phyloP scores from a whole-genome alignment of 2,329 filamentous ascomycete genomes.

The Huntiella bhutanensis region DNA sequence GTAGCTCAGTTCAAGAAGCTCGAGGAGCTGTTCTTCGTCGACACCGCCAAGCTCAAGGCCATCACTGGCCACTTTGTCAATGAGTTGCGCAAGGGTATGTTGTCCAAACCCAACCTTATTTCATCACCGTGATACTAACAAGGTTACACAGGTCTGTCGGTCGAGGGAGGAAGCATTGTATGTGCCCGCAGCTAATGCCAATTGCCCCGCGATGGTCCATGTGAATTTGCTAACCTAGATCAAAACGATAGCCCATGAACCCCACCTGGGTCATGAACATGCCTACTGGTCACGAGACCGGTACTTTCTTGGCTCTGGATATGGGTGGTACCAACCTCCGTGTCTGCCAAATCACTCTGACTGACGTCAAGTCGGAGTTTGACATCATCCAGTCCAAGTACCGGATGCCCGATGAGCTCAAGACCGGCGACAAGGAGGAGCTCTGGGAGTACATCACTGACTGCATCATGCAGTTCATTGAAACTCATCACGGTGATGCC shows the following conservation, averaged over 20 bases:
- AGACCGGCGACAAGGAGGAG: conserved; percentile 65
- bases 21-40: conserved; percentile 68
- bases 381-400: conserved; percentile 95
- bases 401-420: conserved; percentile 81
- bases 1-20: conserved; percentile 61
- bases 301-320: conserved; percentile 75
- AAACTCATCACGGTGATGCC: conserved; percentile 58
- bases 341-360: conserved; percentile 81
- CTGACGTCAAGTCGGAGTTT: conserved; percentile 73
- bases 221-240: background rate
- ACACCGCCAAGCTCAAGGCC: conserved; percentile 62
- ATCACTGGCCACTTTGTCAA: conserved; percentile 78
- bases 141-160: conserved; percentile 23
- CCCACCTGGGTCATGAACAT: conserved; percentile 89
- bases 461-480: conserved; percentile 76
- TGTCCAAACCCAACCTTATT: background rate
- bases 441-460: conserved; percentile 92
- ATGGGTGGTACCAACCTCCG: conserved; percentile 94
- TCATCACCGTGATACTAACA: background rate
- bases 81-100: conserved; percentile 66
- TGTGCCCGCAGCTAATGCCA: conserved; percentile 20
- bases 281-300: conserved; percentile 71
- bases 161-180: conserved; percentile 84
- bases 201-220: too few species aligned
- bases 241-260: conserved; percentile 66